These are phyloP conservation scores for Priceomyces medius DNA, from an alignment of 805 yeast species.

Conservation along the genomic window DNA sequence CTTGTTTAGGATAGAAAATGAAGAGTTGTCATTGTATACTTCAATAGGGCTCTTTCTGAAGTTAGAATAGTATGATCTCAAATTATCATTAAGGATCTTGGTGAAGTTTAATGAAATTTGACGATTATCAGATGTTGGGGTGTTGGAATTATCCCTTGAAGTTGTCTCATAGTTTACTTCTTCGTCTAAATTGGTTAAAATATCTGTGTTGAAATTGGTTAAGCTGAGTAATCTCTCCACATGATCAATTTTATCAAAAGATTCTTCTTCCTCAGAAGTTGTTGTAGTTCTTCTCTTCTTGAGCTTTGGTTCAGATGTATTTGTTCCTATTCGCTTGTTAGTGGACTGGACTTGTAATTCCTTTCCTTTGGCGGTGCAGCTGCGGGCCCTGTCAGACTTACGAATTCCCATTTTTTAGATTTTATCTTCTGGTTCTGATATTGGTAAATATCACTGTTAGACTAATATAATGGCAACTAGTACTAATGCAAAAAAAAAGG, in stretches of 20 bases:
- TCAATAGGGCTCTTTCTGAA: conserved; percentile 29
- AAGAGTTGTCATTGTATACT: conserved; percentile 32
- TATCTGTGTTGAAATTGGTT: conserved; percentile 30
- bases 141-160: not conserved
- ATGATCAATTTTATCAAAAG: conserved; percentile 38
- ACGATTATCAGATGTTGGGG: conserved; percentile 7
- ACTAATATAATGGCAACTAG: too few relatives aligned
- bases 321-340: conserved; percentile 8
- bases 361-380: conserved; percentile 20
- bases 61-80: conserved; percentile 30
- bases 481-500: not conserved
- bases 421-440: too few relatives aligned
- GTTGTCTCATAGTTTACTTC: conserved; percentile 13
- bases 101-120: conserved; percentile 31
- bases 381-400: conserved; percentile 32
- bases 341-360: conserved; percentile 6
- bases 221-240: conserved; percentile 41
- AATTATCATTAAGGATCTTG: conserved; percentile 38
- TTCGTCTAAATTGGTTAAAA: conserved; percentile 25
- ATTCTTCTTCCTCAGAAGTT: conserved; percentile 10
- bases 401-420: conserved; percentile 18
- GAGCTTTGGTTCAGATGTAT: conserved; percentile 6
- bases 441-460: too few relatives aligned
- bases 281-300: conserved; percentile 8
- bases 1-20: conserved; percentile 30